A percentile compares a stretch with the other conserved stretches of the same genome.
phyloP scores from a whole-genome alignment of 768 basidiomycete genomes.

The Sporobolomyces phaffii region DNA sequence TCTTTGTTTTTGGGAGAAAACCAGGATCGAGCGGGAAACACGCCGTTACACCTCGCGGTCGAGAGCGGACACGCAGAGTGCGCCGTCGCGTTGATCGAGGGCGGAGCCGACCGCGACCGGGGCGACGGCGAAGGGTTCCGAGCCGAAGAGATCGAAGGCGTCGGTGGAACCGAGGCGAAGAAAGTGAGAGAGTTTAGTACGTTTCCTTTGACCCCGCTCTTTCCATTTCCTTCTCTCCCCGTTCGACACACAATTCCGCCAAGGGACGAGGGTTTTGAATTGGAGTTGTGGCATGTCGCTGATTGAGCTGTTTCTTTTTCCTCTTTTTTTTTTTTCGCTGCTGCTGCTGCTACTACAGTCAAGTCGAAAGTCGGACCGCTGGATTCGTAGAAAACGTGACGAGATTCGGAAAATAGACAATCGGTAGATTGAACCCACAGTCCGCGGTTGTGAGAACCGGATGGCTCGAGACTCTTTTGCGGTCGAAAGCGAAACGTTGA shows the following conservation, averaged over 20 bases:
- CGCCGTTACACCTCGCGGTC: conserved; percentile 93
- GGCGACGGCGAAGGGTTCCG: conserved; percentile 64
- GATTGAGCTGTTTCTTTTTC: neutral
- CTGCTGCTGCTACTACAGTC: too few species aligned
- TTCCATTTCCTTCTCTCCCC: neutral
- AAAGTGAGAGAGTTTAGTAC: conserved; percentile 61
- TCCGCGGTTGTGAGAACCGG: too few species aligned
- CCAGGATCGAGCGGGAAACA: conserved; percentile 62
- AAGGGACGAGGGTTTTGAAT: too few species aligned
- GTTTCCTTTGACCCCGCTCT: neutral
- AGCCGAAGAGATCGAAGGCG: conserved; percentile 81
- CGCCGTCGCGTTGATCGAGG: conserved; percentile 84
- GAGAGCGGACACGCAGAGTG: conserved; percentile 90
- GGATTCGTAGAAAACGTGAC: neutral
- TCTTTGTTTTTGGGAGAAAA: conserved; percentile 50
- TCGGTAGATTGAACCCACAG: too few species aligned
- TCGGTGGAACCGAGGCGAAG: conserved; percentile 83
- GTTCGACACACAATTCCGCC: too few species aligned
- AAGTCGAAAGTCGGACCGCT: conserved; percentile 1
- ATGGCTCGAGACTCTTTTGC: too few species aligned
- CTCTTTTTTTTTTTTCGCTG: too few species aligned
- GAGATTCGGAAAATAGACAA: neutral
- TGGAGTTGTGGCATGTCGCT: too few species aligned
- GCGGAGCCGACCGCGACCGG: conserved; percentile 83
- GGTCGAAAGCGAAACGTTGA: too few species aligned